Percentiles rank a stretch among this genome's conserved stretches.
Conservation (phyloP, 2,329 filamentous ascomycete genomes). For the Sclerotiophoma versabilis region DNA sequence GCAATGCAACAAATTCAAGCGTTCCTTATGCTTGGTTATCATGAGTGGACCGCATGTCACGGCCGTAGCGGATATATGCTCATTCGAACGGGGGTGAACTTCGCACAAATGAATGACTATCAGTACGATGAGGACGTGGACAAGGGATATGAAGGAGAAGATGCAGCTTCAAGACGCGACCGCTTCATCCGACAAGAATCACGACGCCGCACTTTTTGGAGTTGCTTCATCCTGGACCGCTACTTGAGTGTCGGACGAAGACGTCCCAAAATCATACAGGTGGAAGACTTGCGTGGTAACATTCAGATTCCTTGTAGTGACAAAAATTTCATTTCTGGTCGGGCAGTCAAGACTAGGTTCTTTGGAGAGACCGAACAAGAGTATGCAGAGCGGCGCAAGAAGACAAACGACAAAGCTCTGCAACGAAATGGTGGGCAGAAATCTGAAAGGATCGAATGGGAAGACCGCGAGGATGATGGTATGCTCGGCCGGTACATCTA, state of each 20-base stretch:
- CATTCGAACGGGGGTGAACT: constrained; percentile 65
- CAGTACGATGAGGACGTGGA: constrained; percentile 38
- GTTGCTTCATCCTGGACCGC: constrained; percentile 75
- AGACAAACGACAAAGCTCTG: constrained; percentile 8
- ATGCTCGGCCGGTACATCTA: constrained; percentile 60
- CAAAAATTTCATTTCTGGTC: constrained; percentile 67
- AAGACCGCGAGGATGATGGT: constrained; percentile 59
- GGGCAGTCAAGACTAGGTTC: constrained; percentile 59
- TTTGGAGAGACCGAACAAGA: constrained; percentile 27
- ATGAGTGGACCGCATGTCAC: constrained; percentile 72
- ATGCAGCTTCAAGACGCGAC: constrained; percentile 39
- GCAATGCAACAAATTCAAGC: constrained; percentile 71
- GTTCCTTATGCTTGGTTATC: constrained; percentile 73
- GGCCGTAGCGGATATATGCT: constrained; percentile 71
- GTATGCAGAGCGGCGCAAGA: constrained; percentile 22
- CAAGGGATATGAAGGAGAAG: constrained; percentile 27
- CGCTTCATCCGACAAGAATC: constrained; percentile 68
- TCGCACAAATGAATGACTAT: constrained; percentile 58
- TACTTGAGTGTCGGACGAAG: constrained; percentile 71
- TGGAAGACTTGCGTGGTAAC: constrained; percentile 60
- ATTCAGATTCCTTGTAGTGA: constrained; percentile 75
- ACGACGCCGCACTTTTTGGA: constrained; percentile 74
- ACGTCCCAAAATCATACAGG: constrained; percentile 65
- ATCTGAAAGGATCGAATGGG: constrained; percentile 48
- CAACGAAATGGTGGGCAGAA: constrained; percentile 7